phyloP scores from a whole-genome alignment of 768 basidiomycete genomes.

The Phlegmacium glaucopus region DNA sequence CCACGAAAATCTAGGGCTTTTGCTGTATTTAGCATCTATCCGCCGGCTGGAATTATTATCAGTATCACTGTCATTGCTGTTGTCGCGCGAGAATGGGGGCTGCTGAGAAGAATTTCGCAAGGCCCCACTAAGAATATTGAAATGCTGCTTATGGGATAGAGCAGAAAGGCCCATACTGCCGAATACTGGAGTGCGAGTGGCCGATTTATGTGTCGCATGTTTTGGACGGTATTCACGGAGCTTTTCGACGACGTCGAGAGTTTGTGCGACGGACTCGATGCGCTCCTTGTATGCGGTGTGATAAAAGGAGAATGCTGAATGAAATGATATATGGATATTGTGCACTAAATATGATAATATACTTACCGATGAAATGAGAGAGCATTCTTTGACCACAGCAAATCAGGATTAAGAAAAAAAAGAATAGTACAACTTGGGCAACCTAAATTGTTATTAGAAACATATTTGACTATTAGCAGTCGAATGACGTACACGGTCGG shows the following conservation, averaged over 20 bases:
- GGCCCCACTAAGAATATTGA: conserved; percentile 30
- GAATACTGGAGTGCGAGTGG: conserved; percentile 44
- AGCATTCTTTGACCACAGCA: conserved; percentile 63
- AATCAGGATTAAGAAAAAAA: conserved; percentile 73
- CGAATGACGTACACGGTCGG: conserved; percentile 40
- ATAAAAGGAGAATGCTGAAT: conserved; percentile 67
- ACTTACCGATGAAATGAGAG: conserved; percentile 56
- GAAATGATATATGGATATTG: background rate
- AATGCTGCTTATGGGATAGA: conserved; percentile 46
- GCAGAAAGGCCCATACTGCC: conserved; percentile 25
- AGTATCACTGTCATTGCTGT: conserved; percentile 13
- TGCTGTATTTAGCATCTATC: background rate
- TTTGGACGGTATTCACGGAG: conserved; percentile 65
- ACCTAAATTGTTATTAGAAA: conserved; percentile 30
- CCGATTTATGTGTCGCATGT: conserved; percentile 27
- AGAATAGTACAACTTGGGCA: conserved; percentile 63
- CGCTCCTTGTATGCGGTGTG: conserved; percentile 76
- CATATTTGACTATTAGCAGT: background rate
- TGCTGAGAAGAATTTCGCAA: conserved; percentile 8
- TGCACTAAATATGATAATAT: background rate
- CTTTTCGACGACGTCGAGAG: conserved; percentile 60
- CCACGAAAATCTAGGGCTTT: conserved; percentile 8
- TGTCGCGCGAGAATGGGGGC: conserved; percentile 3
- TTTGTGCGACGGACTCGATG: conserved; percentile 49
- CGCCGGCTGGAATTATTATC: conserved; percentile 9